A percentile compares a stretch with the other conserved stretches of the same genome.
Evolutionary conservation across 306 rosid genomes (phyloP).

Genomic region (Begonia loranthoides): DNA sequence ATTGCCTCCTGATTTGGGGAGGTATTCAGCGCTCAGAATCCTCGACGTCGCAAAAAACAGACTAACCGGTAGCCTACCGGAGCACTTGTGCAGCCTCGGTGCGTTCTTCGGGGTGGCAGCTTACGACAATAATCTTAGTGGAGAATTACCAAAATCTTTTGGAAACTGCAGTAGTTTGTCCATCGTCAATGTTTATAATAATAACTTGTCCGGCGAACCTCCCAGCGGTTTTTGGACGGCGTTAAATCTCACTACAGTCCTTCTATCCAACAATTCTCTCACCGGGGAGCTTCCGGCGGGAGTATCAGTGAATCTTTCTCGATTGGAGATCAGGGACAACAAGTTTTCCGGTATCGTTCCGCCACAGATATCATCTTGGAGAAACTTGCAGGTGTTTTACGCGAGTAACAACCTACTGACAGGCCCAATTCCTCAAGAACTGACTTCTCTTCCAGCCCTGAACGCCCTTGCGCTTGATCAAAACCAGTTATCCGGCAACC

Average conservation of each 20-base stretch:
- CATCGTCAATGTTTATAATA: conserved; percentile 14
- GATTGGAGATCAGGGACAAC: conserved; percentile 38
- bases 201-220: conserved; percentile 35
- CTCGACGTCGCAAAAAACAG: conserved; percentile 25
- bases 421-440: conserved; percentile 43
- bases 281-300: conserved; percentile 46
- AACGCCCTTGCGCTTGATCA: conserved; percentile 27
- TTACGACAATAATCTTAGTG: conserved; percentile 30
- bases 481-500: conserved; percentile 31
- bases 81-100: conserved; percentile 31
- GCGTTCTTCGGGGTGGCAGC: conserved; percentile 23
- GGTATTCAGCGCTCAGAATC: conserved; percentile 17
- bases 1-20: conserved; percentile 50
- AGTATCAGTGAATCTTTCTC: conserved; percentile 21
- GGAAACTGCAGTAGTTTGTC: conserved; percentile 33
- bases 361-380: conserved; percentile 34
- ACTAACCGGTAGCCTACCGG: conserved; percentile 44
- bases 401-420: conserved; percentile 40
- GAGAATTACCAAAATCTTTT: conserved; percentile 51
- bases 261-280: conserved; percentile 29
- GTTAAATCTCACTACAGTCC: conserved; percentile 14
- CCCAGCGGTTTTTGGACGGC: conserved; percentile 64
- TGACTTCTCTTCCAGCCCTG: conserved; percentile 29
- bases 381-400: conserved; percentile 21
- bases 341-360: conserved; percentile 45